Percentiles rank a stretch among this genome's conserved stretches.
phyloP scores from a whole-genome alignment of 768 basidiomycete species.

The Termitomyces sp. region DNA sequence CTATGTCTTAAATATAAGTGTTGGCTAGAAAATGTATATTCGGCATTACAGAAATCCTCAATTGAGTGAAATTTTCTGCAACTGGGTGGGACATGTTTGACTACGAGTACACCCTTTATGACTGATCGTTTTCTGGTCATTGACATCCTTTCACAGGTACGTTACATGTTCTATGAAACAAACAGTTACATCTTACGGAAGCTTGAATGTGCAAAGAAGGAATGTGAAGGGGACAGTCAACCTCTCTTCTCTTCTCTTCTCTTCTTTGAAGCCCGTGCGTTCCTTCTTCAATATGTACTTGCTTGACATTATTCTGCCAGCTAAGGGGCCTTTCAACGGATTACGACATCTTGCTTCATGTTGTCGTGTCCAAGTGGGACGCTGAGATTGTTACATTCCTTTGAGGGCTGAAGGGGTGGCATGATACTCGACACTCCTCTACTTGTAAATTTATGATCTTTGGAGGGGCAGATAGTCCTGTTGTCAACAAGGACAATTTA shows the following conservation, averaged over 20 bases:
- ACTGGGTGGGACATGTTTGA: not conserved
- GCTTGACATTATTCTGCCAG: conserved; percentile 28
- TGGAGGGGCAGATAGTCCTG: conserved; percentile 24
- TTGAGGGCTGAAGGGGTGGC: conserved; percentile 20
- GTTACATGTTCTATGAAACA: not conserved
- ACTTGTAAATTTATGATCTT: not conserved
- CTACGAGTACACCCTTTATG: no score
- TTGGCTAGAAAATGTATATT: conserved; percentile 26
- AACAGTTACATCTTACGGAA: conserved; percentile 7
- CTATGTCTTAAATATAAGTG: conserved; percentile 24
- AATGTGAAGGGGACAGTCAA: conserved; percentile 15
- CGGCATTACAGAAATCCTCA: conserved; percentile 16
- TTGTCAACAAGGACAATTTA: conserved; percentile 24
- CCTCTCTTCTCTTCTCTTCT: not conserved
- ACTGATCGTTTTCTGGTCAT: no score
- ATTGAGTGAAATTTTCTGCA: conserved; percentile 14
- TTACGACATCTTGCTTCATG: conserved; percentile 28
- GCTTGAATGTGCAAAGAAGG: conserved; percentile 20
- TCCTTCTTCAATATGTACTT: conserved; percentile 20
- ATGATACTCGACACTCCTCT: not conserved
- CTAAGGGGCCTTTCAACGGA: conserved; percentile 16
- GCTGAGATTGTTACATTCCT: conserved; percentile 3
- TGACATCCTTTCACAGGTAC: no score
- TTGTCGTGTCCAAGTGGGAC: conserved; percentile 27
- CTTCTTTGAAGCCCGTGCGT: conserved; percentile 17